Base-by-base conservation (phyloP, 441 rosid species). In the Geranium incanum region DNA sequence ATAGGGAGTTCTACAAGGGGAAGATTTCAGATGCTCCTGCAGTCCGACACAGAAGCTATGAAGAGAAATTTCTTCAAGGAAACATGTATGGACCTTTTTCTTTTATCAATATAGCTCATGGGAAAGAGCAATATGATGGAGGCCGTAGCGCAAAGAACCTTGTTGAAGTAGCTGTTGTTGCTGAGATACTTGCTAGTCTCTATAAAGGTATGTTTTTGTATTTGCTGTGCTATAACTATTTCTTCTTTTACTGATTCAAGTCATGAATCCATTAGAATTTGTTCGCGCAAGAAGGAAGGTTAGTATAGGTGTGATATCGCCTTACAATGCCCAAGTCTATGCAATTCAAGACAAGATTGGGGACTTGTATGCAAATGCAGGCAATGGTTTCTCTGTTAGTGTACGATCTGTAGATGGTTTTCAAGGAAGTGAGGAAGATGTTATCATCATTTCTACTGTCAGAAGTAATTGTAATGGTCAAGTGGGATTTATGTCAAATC, bases 361-460 rank as follows among this genome's bases (percentile, higher is more conserved):
- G 8, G 6, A 6, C 18, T 23, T 21, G 37, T 81, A 69, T 6
- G 36, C 50, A 4, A 3, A 12, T 4, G 67, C 19, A 55, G 62
- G 21, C 21, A 55, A 16, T 19, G 79, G 80, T 1, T 78, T 85
- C 37, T 6, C 21, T 0, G 79, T 85, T 19, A 73, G 62, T 28
- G 81, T 85, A 50, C 38, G 68, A 36, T 69, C 81, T 2, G 52
- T 85, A 18, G 85, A 81, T 38, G 84, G 81, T 0, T 81, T 85
- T 69, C 84, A 78, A 28, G 88, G 86, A 0, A 71, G 77, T 1
- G 86, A 85, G 70, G 81, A 78, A 71, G 86, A 85, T 66, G 62
- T 85, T 1, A 76, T 82, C 36, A 73, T 85, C 0, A 8, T 85
- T 0, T 81, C 84, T 1, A 81, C 82, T 0, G 84, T 81, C 0